Evolutionary conservation across 1,284 basidiomycete genomes (phyloP), one percentile per base, ranked within the genome.

Genomic region (Ceratobasidium sp.): DNA sequence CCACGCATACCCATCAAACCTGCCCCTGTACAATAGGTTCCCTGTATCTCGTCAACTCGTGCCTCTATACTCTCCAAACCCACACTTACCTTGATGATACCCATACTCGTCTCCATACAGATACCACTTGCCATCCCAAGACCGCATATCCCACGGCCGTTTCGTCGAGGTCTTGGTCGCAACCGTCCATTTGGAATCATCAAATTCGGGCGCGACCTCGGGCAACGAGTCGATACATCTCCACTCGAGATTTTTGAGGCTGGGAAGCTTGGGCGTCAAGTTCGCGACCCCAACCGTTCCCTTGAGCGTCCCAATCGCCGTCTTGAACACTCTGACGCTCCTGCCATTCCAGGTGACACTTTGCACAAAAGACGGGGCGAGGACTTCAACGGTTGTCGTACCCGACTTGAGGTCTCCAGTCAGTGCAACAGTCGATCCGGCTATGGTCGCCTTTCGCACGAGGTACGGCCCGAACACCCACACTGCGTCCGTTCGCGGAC

Each of bases 111-210:
- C 82, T 0, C 84, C 82, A 78, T 86, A 86, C 15, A 86, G 76
- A 0, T 85, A 82, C 70, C 81, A 81, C 82, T 86, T 86, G 13
- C 85, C 85, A 46, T 73, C 76, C 44, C 83, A 82, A 4, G 85
- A 84, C 29, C 34, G 56, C 76, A 85, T 80, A 79, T 84, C 84
- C 46, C 43, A 32, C 5, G 86, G 87, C 59, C 86, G 81, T 37
- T 77, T 78, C 13, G 86, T 88, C 6, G 79, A 81, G 4, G 86
- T 87, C 80, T 87, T 85, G 75, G 87, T 84, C 44, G 86, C 87
- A 9, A 82, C 74, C 0, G 76, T 76, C 82, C 87, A 87, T 29
- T 80, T 79, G 29, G 81, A 81, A 79, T 87, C 86, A 78, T 86
- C 83, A 76, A 85, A 87, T 0, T 77, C 79, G 1, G 77, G 43